Conservation (phyloP, 1,139 yeast species). For the Sugiyamaella neomexicana region DNA sequence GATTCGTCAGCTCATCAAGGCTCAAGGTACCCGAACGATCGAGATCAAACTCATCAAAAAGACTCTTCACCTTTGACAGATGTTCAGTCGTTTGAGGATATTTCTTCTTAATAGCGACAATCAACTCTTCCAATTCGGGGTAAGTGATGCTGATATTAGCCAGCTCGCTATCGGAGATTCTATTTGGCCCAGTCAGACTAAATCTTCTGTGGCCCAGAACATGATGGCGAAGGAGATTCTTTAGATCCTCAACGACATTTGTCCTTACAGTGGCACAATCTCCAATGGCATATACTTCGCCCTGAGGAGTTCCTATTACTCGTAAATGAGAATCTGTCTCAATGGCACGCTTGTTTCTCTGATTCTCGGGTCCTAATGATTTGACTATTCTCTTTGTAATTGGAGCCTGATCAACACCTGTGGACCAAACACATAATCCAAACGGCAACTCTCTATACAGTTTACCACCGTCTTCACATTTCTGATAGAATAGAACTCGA, state of each 20-base stretch:
- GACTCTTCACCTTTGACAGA: conserved; percentile 49
- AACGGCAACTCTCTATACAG: conserved; percentile 53
- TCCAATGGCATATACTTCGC: conserved; percentile 67
- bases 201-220: conserved; percentile 31
- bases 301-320: conserved; percentile 59
- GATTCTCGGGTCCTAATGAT: conserved; percentile 45
- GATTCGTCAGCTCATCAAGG: conserved; percentile 49
- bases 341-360: conserved; percentile 58
- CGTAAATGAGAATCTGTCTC: conserved; percentile 67
- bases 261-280: conserved; percentile 65
- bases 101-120: conserved; percentile 46
- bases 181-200: conserved; percentile 27
- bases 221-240: conserved; percentile 38
- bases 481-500: conserved; percentile 54
- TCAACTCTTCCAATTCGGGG: conserved; percentile 49
- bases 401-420: conserved; percentile 64
- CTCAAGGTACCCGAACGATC: conserved; percentile 50
- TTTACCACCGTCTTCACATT: conserved; percentile 43
- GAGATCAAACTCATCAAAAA: conserved; percentile 52
- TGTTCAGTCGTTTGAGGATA: conserved; percentile 62
- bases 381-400: conserved; percentile 52
- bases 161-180: conserved; percentile 40
- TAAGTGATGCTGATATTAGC: conserved; percentile 48
- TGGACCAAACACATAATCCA: conserved; percentile 67
- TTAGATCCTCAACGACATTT: conserved; percentile 54